Evolutionary conservation across 2,329 filamentous ascomycete species (phyloP), one percentile per base, ranked within the genome.

Genomic region (Cryphonectria nitschkei): DNA sequence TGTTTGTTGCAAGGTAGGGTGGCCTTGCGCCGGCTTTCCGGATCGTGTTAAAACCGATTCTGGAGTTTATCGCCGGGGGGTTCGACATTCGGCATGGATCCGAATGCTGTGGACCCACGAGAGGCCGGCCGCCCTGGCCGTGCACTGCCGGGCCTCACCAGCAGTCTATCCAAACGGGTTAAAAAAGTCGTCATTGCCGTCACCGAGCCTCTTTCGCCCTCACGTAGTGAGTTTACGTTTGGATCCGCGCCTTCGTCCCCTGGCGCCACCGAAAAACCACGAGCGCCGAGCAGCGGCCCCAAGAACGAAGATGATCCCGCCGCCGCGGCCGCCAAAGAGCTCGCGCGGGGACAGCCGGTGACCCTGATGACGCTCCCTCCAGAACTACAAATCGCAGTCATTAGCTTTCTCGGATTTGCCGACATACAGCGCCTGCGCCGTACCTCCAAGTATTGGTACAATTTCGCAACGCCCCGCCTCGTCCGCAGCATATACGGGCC

Each of bases 391-490:
- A 75, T 84, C 60, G 75, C 80, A 74, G 79, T 85, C 56, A 74
- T 84, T n/a, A 73, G 75, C 32, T 74, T 81, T 32, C 80, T 84
- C 67, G 78, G 78, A 68, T 84, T 84, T 69, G 82, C 80, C 54
- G 81, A 84, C 73, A 78, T 85, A 26, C 79, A 83, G 73, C 78
- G 79, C 22, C 76, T 85, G 22, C 80, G 84, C 14, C 78, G 79
- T 37, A 83, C 82, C 13, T 84, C 80, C 74, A 79, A 76, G 54
- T 76, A 77, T 71, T 79, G 83, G 67, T 80, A 79, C 66, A 66
- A 73, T 29, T 75, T 79, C 22, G 77, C 84, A 46, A 80, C 75
- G 34, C 80, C 81, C 5, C 68, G 76, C 11, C 77, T 80, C 54
- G 76, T 84, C 14, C 78, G 78, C 54, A 74, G 74, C 64, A 76